Conservation (phyloP, 1,284 basidiomycete species). For the Wallemia hederae region DNA sequence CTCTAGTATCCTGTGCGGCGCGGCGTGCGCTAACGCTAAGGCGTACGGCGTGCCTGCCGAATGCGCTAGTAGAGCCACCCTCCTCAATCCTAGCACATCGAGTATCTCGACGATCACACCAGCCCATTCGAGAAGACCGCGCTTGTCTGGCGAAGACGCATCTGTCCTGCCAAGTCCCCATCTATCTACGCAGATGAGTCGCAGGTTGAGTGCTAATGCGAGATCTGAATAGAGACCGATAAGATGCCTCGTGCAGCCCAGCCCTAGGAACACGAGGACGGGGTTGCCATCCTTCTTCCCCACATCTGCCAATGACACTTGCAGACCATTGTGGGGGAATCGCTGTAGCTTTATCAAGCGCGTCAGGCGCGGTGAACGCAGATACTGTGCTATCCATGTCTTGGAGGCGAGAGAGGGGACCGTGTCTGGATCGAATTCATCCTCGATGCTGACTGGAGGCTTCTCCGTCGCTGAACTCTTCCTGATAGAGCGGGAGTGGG, state of each 20-base stretch:
- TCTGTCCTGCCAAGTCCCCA: constrained; percentile 76
- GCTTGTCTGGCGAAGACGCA: constrained; percentile 29
- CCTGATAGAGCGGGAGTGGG: neutral
- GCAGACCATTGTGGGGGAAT: constrained; percentile 40
- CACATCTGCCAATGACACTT: constrained; percentile 76
- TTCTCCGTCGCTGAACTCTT: neutral
- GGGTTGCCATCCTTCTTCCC: constrained; percentile 54
- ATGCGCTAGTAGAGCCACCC: constrained; percentile 73
- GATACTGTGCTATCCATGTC: constrained; percentile 19
- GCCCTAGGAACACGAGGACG: constrained; percentile 63
- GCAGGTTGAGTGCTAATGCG: constrained; percentile 53
- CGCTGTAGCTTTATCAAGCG: constrained; percentile 46
- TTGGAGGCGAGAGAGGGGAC: neutral
- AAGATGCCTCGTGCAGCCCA: constrained; percentile 78
- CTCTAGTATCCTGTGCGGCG: constrained; percentile 44
- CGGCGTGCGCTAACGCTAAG: constrained; percentile 47
- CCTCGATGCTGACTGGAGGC: neutral
- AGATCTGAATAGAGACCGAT: constrained; percentile 89
- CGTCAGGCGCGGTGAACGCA: constrained; percentile 56
- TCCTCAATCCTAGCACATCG: constrained; percentile 42
- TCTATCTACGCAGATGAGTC: constrained; percentile 79
- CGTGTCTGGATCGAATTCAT: neutral
- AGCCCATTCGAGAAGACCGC: constrained; percentile 72
- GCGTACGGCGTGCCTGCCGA: constrained; percentile 92
- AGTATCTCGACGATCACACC: constrained; percentile 65